Base-by-base conservation (phyloP, 805 yeast genomes). In the Kodamaea neixiangensis region DNA sequence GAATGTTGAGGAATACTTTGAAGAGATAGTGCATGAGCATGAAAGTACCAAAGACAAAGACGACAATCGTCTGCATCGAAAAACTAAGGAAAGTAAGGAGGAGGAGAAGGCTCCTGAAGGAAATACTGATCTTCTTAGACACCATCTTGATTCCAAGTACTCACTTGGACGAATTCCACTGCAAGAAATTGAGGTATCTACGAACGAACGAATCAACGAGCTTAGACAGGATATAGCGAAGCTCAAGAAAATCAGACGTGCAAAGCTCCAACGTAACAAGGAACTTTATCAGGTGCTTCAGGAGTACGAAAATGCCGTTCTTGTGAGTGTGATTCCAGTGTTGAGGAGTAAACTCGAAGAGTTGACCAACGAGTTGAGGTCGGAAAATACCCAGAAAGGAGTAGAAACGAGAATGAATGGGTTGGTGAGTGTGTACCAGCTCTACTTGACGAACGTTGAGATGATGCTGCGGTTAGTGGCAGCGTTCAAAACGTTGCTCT, bases 241-340 rank as follows among this genome's bases (percentile, higher is more conserved):
- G 45, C 61, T 73, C 7, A 50, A 54, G 17, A 35, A 39, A 6
- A 46, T 72, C 5, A 58, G 60, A 37, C 51, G 50, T 15, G 48
- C 47, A 19, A 65, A 65, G 19, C 47, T 22, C 9, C 42, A 34
- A n/a, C 60, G 56, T 25, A 73, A 72, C 51, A 20, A 48, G 18
- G 57, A 68, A 29, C 53, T 70, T 5, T 48, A 58, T 13, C 46
- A 53, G 29, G 51, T 69, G 0, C 52, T 67, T 11, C 50, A 57
- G 17, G 61, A 61, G 18, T 73, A 72, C 56, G 75, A 72, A 47
- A 46, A 42, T 18, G 61, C 68, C n/a, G 57, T 72, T 3, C 50
- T 61, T 1, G 58, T 54, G 11, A 58, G 58, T 17, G 52, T 72
- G 7, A 42, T 71, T 7, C 77, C 76, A 1, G 48, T 53, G 22